These are phyloP conservation scores for Boletus vermiculosoides DNA, from an alignment of 768 basidiomycete species.

Conservation along the genomic window DNA sequence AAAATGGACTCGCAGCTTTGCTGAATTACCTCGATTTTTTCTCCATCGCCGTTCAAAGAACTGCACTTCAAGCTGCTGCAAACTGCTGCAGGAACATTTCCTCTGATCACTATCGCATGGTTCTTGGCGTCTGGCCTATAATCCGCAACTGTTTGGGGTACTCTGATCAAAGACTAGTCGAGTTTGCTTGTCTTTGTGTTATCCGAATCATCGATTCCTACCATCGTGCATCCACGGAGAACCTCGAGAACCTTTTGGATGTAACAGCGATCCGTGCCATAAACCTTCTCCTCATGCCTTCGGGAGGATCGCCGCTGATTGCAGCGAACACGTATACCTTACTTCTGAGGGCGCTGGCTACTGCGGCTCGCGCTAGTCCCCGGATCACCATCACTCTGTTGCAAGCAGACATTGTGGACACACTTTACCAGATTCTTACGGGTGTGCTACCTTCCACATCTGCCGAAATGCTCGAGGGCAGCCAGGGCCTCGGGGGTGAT, in stretches of 20 bases:
- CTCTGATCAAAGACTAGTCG: slow-evolving; percentile 95
- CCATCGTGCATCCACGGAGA: slow-evolving; percentile 77
- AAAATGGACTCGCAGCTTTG: slow-evolving; percentile 89
- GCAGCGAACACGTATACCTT: slow-evolving; percentile 87
- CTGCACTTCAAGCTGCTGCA: slow-evolving; percentile 92
- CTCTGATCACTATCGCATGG: slow-evolving; percentile 84
- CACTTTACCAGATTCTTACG: slow-evolving; percentile 91
- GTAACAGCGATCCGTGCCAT: slow-evolving; percentile 76
- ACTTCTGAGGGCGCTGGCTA: slow-evolving; percentile 81
- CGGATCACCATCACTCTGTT: slow-evolving; percentile 83
- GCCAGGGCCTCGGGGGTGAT: slow-evolving; percentile 84
- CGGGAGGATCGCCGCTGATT: slow-evolving; percentile 83
- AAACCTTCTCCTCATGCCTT: slow-evolving; percentile 80
- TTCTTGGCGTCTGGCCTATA: slow-evolving; percentile 87
- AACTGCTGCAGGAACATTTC: slow-evolving; percentile 96
- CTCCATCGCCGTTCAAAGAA: slow-evolving; percentile 95
- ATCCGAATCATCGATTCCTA: slow-evolving; percentile 94
- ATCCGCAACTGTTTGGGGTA: slow-evolving; percentile 90
- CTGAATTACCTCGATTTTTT: slow-evolving; percentile 98
- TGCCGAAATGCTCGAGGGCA: slow-evolving; percentile 48
- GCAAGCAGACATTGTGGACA: slow-evolving; percentile 91
- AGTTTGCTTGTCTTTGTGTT: slow-evolving; percentile 92
- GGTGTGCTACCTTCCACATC: slow-evolving; percentile 81
- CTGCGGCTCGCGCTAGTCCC: slow-evolving; percentile 83
- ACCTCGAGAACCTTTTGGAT: slow-evolving; percentile 84